phyloP scores from a whole-genome alignment of 306 rosid genomes.

The Dalbergia cochinchinensis region DNA sequence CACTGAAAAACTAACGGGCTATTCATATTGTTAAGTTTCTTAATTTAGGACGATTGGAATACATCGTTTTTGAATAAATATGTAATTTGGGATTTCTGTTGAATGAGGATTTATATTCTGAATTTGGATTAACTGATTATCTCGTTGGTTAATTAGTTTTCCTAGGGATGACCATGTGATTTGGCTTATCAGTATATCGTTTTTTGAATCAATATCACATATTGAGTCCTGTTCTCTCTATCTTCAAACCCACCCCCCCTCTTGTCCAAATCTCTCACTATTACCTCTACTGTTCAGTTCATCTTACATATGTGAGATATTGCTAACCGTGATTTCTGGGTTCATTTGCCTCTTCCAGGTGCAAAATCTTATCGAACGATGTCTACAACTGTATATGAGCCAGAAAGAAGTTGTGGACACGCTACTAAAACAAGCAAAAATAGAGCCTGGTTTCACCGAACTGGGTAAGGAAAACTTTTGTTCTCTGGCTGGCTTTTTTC shows the following conservation, averaged over 20 bases:
- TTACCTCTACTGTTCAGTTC: constrained; percentile 10
- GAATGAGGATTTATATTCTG: not conserved
- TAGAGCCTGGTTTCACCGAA: constrained; percentile 94
- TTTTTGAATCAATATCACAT: not conserved
- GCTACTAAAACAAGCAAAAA: constrained; percentile 76
- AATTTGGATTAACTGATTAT: not conserved
- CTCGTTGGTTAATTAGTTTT: constrained; percentile 5
- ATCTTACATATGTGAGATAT: not conserved
- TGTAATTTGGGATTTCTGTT: not conserved
- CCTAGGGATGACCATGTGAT: not conserved
- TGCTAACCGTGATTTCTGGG: constrained; percentile 5
- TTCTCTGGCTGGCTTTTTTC: not conserved
- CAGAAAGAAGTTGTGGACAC: constrained; percentile 82
- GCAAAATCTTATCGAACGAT: constrained; percentile 89
- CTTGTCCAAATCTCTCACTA: not conserved
- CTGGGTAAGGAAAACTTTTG: constrained; percentile 62
- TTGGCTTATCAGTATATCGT: not conserved
- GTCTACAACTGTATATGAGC: constrained; percentile 92
- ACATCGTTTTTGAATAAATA: not conserved
- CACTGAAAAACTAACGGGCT: not conserved
- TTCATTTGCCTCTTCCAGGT: constrained; percentile 62
- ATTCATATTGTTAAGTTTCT: not conserved
- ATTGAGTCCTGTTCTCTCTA: not conserved
- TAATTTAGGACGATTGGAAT: constrained; percentile 8
- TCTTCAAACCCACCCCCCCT: not conserved